Evolutionary conservation across 768 basidiomycete species (phyloP), one percentile per base, ranked within the genome.

Genomic region (Trametes villosa): DNA sequence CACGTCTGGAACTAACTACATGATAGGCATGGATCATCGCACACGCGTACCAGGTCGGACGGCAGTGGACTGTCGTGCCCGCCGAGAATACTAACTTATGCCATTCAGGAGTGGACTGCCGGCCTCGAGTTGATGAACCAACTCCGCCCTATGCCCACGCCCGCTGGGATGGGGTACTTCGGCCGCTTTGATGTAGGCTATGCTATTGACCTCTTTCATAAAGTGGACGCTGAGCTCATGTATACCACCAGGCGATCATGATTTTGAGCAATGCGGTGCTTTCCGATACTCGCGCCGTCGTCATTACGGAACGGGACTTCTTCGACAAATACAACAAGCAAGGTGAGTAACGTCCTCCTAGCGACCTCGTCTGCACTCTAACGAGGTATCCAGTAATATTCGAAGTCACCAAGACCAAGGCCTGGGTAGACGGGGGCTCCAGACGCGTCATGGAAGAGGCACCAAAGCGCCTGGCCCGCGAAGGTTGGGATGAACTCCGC

Each of bases 401-500:
- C 18, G 74, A 71, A 57, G 15, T 33, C 5, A 18, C 58, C 13
- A 52, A 54, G 36, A 42, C 52, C 17, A 20, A 65, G 2, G 70
- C 72, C 2, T 72, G 73, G 70, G 7, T 34, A 8, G 31, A 59
- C 13, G 63, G 57, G 12, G 42, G 62, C 24, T 54, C 70, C 5
- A 56, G 65, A 30, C 24, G 29, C 8, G 48, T 75, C 9, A 73
- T 69, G 8, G 53, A 51, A n/a, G 58, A 67, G 12, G 73, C 70
- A 1, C 60, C 65, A 12, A 53, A 65, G 34, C 67, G 72, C 12
- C 44, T 67, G 20, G 26, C 46, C 5, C 45, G 61, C 9, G 51
- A 67, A 41, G 72, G 72, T 1, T 76, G 74, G 75, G 58, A 71
- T 33, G 40, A 47, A n/a, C 63, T 69, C 17, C 70, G 73, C 9